Conservation (phyloP, 495 filamentous ascomycete species). For the Parathielavia appendiculata region DNA sequence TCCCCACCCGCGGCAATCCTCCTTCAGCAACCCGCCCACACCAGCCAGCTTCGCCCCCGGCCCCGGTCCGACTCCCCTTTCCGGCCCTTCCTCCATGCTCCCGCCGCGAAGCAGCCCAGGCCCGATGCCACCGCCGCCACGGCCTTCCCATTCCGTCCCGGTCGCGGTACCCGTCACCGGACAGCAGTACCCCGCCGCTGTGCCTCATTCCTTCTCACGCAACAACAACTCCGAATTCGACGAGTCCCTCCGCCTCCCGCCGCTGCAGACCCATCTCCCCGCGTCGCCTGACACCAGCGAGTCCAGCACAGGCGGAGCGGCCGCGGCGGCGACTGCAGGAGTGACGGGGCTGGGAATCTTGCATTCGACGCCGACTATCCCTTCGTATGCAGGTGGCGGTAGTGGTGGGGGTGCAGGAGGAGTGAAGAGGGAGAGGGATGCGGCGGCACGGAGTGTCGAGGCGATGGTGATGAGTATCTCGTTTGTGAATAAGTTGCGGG, state of each 20-base stretch:
- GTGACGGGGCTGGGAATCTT: slow-evolving; percentile 17
- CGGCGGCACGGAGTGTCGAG: slow-evolving; percentile 45
- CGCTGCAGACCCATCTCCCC: slow-evolving; percentile 49
- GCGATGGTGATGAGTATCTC: slow-evolving; percentile 71
- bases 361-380: slow-evolving; percentile 3
- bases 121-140: slow-evolving; percentile 7
- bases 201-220: background rate
- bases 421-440: background rate
- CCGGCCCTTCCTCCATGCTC: slow-evolving; percentile 6
- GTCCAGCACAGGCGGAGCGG: slow-evolving; percentile 4
- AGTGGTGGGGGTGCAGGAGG: background rate
- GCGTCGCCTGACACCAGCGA: slow-evolving; percentile 13
- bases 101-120: slow-evolving; percentile 4
- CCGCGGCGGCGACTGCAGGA: background rate
- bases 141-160: background rate
- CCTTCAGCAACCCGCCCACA: slow-evolving; percentile 21
- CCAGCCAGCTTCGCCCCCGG: background rate
- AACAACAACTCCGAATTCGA: slow-evolving; percentile 29
- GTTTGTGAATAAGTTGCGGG: slow-evolving; percentile 54
- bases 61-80: slow-evolving; percentile 8
- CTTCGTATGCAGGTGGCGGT: background rate
- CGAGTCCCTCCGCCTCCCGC: slow-evolving; percentile 52
- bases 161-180: background rate
- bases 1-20: slow-evolving; percentile 9
- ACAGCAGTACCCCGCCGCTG: too few relatives aligned